Evolutionary conservation across 2,329 filamentous ascomycete species (phyloP), one percentile per base, ranked within the genome.

Genomic region (Sarocladium oryzae): DNA sequence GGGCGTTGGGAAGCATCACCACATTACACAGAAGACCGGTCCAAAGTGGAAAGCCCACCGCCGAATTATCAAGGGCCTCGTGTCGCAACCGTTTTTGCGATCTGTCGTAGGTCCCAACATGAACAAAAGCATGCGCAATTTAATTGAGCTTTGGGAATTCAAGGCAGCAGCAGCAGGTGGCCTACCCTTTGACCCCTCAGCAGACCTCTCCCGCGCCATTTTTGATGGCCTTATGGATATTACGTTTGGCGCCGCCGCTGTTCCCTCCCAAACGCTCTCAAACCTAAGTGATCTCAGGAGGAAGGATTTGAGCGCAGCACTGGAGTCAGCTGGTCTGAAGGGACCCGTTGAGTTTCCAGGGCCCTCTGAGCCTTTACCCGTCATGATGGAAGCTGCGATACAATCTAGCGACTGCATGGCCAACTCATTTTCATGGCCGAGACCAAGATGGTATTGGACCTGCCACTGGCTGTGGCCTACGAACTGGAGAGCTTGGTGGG

Each of bases 11-110:
- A 63, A 62, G 1, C 51, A 66, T 23, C 61, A 67, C 54, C 69
- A 73, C 53, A 64, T 64, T 23, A 57, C 62, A 18, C 58, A 63
- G 35, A 53, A 58, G 51, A 66, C 63, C 4, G 62, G 58, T 1
- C 46, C 56, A 1, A 58, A 56, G 10, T 72, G 63, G 60, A 68
- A 64, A 57, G 48, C 56, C 13, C 61, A 67, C 46, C 63, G 66
- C 8, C 61, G 62, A 9, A 59, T 70, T 4, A 55, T 71, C 32
- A 66, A 68, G 49, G 64, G 70, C 50, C 57, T 71, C 30, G 71
- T 72, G 67, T 57, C 65, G 4, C 66, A 64, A 1, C 53, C 51
- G 0, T 72, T 71, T 50, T 56, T 72, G 13, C 58, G 58, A 38
- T 52, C 59, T 16, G 60, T 70, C 2, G 57, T 55, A 3, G 68